Conservation (phyloP, 202 grass and related monocot genomes). For the Cymbopogon flexuosus region DNA sequence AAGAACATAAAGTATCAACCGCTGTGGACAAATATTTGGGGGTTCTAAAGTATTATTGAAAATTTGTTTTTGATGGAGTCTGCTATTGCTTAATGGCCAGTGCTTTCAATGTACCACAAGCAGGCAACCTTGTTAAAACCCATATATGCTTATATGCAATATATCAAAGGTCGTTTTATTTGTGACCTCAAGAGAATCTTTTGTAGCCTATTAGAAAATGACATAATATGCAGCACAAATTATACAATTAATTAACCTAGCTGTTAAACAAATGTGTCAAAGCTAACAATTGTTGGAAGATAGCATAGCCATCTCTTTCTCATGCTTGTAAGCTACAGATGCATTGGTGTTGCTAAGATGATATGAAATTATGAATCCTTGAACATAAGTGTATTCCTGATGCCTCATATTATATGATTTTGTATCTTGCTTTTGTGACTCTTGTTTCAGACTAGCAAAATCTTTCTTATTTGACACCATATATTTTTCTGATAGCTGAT, state of each 20-base stretch:
- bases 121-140: slow-evolving; percentile 2
- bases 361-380: not conserved
- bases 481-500: too few species aligned
- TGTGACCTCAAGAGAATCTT: not conserved
- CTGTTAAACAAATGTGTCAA: slow-evolving; percentile 3
- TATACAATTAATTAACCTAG: not conserved
- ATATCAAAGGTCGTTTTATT: not conserved
- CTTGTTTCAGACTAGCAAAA: not conserved
- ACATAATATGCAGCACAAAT: not conserved
- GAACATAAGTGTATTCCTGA: not conserved
- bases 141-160: not conserved
- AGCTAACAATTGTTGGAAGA: not conserved
- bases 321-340: not conserved
- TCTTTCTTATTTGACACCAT: not conserved
- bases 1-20: not conserved
- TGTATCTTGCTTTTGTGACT: not conserved
- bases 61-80: slow-evolving; percentile 4
- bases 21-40: not conserved
- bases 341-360: not conserved
- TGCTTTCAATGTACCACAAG: not conserved
- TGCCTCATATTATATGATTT: not conserved
- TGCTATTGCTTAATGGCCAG: not conserved
- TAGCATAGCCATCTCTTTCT: not conserved
- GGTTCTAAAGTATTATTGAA: not conserved
- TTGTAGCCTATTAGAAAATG: not conserved